phyloP scores from a whole-genome alignment of 352 stramenopile species.

The Phytopythium delawarense region DNA sequence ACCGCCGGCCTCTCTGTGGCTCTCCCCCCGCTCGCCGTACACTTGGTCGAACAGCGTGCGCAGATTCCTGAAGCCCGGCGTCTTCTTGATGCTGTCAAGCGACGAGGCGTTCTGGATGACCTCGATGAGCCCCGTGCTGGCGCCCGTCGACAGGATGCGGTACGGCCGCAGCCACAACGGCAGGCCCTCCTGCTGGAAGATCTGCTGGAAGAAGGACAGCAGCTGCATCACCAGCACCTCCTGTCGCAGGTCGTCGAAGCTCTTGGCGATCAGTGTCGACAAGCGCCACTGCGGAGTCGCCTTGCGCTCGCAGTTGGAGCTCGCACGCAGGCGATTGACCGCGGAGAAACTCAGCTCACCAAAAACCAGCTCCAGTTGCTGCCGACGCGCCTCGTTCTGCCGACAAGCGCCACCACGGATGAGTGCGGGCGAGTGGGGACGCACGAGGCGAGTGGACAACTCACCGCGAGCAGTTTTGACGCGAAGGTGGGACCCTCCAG shows the following conservation, averaged over 20 bases:
- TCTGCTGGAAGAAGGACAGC: conserved; percentile 93
- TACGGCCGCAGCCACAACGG: conserved; percentile 94
- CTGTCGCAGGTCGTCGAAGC: conserved; percentile 96
- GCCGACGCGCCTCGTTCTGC: conserved; percentile 36
- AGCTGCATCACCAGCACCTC: conserved; percentile 98
- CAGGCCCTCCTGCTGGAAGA: conserved; percentile 90
- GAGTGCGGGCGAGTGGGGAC: neutral
- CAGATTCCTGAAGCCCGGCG: conserved; percentile 78
- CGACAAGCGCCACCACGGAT: neutral
- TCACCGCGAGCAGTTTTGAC: conserved; percentile 20
- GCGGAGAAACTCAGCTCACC: conserved; percentile 59
- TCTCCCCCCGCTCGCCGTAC: conserved; percentile 62
- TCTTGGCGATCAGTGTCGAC: conserved; percentile 93
- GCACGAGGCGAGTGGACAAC: neutral
- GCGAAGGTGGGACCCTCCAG: conserved; percentile 19
- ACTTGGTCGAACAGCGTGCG: conserved; percentile 91
- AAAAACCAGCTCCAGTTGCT: conserved; percentile 60
- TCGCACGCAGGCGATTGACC: conserved; percentile 33
- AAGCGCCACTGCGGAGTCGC: conserved; percentile 37
- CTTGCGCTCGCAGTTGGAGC: conserved; percentile 1
- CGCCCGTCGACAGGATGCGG: conserved; percentile 94
- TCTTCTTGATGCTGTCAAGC: conserved; percentile 96
- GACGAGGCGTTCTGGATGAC: conserved; percentile 95
- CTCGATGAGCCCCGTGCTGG: conserved; percentile 94
- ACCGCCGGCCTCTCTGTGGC: conserved; percentile 25